Conservation (phyloP, 2,329 filamentous ascomycete genomes). For the Pseudogymnoascus sp. region DNA sequence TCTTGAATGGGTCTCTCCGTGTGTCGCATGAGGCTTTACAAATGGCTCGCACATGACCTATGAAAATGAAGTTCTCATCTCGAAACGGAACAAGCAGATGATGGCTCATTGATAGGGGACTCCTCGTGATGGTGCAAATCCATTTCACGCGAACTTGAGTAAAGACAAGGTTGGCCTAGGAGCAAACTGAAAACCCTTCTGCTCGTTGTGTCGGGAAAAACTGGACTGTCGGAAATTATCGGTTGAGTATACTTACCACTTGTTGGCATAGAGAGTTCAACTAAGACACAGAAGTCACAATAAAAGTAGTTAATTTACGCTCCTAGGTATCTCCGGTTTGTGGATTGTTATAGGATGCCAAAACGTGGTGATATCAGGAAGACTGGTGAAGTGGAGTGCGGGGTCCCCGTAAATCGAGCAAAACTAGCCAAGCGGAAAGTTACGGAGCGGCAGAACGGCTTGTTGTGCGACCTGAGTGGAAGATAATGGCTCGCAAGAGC, state of each 20-base stretch:
- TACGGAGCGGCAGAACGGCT: not conserved
- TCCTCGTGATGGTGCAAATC: too few relatives aligned
- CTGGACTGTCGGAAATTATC: not conserved
- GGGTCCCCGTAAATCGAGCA: not conserved
- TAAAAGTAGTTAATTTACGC: not conserved
- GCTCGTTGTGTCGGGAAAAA: not conserved
- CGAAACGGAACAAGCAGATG: too few relatives aligned
- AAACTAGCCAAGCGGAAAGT: not conserved
- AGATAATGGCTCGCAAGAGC: not conserved
- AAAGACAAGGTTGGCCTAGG: too few relatives aligned
- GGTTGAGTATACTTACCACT: not conserved
- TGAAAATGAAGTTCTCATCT: too few relatives aligned
- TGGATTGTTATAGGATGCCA: not conserved
- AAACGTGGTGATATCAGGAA: not conserved
- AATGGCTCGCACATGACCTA: too few relatives aligned
- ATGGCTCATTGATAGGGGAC: too few relatives aligned
- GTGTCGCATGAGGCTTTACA: too few relatives aligned
- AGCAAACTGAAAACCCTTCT: too few relatives aligned
- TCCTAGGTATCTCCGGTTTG: not conserved
- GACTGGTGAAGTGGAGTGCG: not conserved
- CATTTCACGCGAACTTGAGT: too few relatives aligned
- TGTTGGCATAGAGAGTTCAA: not conserved
- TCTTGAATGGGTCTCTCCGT: too few relatives aligned
- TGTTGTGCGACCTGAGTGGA: not conserved
- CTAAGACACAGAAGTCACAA: not conserved